These are phyloP conservation scores for Rhizopus stolonifer DNA, from an alignment of 371 early-diverging fungal genomes.

Conservation along the genomic window DNA sequence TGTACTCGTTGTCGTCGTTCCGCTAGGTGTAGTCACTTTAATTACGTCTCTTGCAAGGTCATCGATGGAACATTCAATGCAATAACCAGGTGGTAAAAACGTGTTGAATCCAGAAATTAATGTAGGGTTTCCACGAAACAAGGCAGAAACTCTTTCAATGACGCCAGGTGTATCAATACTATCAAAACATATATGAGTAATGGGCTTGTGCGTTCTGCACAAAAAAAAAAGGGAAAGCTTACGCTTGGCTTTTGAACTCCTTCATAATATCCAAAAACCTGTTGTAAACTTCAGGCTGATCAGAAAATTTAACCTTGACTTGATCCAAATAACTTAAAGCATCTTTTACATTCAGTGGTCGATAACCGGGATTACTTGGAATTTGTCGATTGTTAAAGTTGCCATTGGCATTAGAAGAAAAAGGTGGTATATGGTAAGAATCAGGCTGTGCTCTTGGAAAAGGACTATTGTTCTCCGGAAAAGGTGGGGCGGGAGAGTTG, in stretches of 20 bases:
- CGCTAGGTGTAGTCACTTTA: slow-evolving; percentile 79
- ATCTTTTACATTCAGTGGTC: slow-evolving; percentile 72
- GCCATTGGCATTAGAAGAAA: neutral
- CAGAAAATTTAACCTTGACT: slow-evolving; percentile 92
- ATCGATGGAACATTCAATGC: slow-evolving; percentile 80
- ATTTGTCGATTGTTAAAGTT: neutral
- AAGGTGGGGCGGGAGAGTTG: slow-evolving; percentile 9
- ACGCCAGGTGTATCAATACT: slow-evolving; percentile 97
- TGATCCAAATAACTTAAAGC: slow-evolving; percentile 96
- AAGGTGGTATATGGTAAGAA: neutral
- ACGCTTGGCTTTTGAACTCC: slow-evolving; percentile 97
- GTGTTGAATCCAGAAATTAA: slow-evolving; percentile 98
- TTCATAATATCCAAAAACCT: slow-evolving; percentile 99
- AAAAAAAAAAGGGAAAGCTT: slow-evolving; percentile 40
- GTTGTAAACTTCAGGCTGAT: slow-evolving; percentile 93
- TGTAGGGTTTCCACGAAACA: slow-evolving; percentile 90
- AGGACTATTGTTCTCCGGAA: slow-evolving; percentile 15
- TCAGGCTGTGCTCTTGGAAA: slow-evolving; percentile 9
- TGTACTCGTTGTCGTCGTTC: slow-evolving; percentile 55
- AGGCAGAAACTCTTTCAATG: slow-evolving; percentile 88
- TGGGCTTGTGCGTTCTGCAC: slow-evolving; percentile 6
- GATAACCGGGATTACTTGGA: slow-evolving; percentile 15
- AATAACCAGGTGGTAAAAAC: slow-evolving; percentile 96
- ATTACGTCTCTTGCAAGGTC: slow-evolving; percentile 61
- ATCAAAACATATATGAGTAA: neutral